These are phyloP conservation scores for Jackrogersella minutella DNA, from an alignment of 495 filamentous ascomycete genomes.

Conservation along the genomic window DNA sequence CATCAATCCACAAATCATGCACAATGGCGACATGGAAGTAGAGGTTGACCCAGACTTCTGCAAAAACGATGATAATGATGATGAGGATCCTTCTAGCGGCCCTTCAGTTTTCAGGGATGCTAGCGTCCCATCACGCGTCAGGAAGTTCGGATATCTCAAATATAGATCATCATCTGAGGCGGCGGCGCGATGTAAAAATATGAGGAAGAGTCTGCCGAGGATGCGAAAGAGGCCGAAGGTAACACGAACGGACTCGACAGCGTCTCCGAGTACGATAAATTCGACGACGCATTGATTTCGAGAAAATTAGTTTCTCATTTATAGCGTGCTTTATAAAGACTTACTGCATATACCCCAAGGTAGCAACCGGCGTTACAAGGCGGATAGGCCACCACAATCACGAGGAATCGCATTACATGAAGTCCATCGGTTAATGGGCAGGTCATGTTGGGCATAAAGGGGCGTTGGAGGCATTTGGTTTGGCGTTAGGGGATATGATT, in stretches of 20 bases:
- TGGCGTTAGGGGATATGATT: constrained; percentile 17
- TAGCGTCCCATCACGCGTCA: constrained; percentile 44
- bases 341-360: constrained; percentile 32
- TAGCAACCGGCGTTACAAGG: constrained; percentile 20
- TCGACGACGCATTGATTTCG: constrained; percentile 34
- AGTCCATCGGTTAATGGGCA: not conserved
- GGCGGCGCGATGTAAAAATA: constrained; percentile 52
- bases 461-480: constrained; percentile 23
- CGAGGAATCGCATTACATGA: constrained; percentile 24
- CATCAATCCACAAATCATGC: constrained; percentile 21
- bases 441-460: constrained; percentile 4
- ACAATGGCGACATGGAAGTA: constrained; percentile 27
- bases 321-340: constrained; percentile 9
- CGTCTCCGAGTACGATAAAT: constrained; percentile 19
- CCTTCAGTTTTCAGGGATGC: constrained; percentile 36
- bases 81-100: constrained; percentile 31
- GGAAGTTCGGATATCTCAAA: constrained; percentile 47
- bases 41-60: constrained; percentile 44
- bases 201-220: constrained; percentile 51
- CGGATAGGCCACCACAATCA: not conserved
- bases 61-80: constrained; percentile 31
- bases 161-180: constrained; percentile 53
- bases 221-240: constrained; percentile 52
- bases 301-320: not conserved
- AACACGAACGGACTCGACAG: constrained; percentile 24